Percentiles rank a stretch among this genome's conserved stretches.
Conservation (phyloP, 225 moss, liverwort and hornwort species). For the Physcomitrium patens region DNA sequence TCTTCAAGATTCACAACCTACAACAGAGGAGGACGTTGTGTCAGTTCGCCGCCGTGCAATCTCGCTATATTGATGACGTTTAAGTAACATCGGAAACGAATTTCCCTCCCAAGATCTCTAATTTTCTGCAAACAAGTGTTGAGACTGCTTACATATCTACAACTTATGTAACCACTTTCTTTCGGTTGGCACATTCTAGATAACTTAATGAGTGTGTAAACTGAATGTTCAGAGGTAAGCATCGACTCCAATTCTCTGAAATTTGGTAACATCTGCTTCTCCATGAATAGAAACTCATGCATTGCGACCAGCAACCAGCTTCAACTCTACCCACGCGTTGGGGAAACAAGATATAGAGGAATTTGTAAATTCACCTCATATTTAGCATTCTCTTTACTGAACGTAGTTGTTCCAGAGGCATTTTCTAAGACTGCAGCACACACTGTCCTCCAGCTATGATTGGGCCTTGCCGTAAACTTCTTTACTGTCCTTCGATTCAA, state of each 20-base stretch:
- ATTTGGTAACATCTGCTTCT: not conserved
- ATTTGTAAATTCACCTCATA: slow-evolving; percentile 34
- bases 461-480: slow-evolving; percentile 19
- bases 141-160: not conserved
- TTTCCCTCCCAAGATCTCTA: not conserved
- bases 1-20: slow-evolving; percentile 81
- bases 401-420: slow-evolving; percentile 10
- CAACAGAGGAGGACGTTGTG: slow-evolving; percentile 7
- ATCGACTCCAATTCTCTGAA: not conserved
- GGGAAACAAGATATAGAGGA: not conserved
- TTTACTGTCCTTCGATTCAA: slow-evolving; percentile 27
- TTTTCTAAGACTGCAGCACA: slow-evolving; percentile 18
- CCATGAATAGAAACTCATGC: not conserved
- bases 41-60: slow-evolving; percentile 8
- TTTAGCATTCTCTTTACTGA: slow-evolving; percentile 28
- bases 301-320: not conserved
- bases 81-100: not conserved
- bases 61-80: slow-evolving; percentile 10
- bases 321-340: slow-evolving; percentile 17
- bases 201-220: not conserved
- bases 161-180: slow-evolving; percentile 6
- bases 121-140: not conserved
- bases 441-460: slow-evolving; percentile 27
- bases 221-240: not conserved
- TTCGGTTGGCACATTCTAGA: slow-evolving; percentile 5